phyloP scores from a whole-genome alignment of 257 asterid genomes.

The Ehretia macrophylla region DNA sequence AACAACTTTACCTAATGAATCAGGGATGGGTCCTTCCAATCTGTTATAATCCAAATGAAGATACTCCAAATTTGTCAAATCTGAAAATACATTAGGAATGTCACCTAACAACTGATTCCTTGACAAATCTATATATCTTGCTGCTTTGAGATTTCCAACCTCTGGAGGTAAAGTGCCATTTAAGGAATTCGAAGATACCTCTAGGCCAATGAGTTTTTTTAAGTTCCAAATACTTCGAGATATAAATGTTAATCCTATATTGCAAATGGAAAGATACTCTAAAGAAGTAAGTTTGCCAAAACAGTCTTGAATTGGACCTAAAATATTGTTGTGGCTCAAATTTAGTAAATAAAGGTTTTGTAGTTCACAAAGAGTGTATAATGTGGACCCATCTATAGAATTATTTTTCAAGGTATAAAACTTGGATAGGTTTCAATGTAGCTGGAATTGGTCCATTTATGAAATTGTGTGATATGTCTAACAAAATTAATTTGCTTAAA shows the following conservation, averaged over 20 bases:
- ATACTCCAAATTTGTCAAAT: background rate
- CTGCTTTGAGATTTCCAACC: background rate
- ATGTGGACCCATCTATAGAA: background rate
- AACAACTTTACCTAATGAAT: background rate
- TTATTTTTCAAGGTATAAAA: slow-evolving; percentile 13
- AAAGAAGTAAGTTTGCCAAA: too few relatives aligned
- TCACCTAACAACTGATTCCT: background rate
- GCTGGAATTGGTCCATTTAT: slow-evolving; percentile 18
- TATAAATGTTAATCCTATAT: too few relatives aligned
- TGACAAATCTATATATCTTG: background rate
- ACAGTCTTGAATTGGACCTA: background rate
- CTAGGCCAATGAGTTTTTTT: background rate
- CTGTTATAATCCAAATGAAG: background rate
- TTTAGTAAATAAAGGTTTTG: background rate
- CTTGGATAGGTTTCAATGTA: slow-evolving; percentile 6
- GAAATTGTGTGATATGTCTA: slow-evolving; percentile 12
- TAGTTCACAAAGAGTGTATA: background rate
- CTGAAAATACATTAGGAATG: background rate
- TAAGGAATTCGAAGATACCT: background rate
- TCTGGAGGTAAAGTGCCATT: background rate
- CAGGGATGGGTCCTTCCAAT: background rate
- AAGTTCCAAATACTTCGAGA: background rate
- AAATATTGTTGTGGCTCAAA: background rate
- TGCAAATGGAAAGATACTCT: too few relatives aligned
- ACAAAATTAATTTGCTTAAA: slow-evolving; percentile 19